phyloP scores from a whole-genome alignment of 257 asterid genomes.

The Solanum tarapatanum region DNA sequence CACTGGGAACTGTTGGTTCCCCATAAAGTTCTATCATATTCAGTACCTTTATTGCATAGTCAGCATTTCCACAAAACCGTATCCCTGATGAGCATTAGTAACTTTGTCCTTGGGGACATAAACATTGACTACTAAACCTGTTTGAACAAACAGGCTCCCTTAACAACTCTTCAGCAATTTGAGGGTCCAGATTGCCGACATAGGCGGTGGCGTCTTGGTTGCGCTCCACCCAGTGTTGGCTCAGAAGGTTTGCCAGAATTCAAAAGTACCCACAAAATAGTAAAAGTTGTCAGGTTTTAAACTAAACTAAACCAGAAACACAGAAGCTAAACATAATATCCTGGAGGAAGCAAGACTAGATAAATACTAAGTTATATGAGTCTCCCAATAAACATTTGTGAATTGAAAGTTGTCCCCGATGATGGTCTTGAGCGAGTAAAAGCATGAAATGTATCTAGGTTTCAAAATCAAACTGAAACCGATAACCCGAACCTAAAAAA shows the following conservation, averaged over 20 bases:
- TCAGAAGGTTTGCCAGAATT: constrained; percentile 52
- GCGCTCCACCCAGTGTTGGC: constrained; percentile 94
- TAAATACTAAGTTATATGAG: no score
- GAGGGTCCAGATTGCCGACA: constrained; percentile 82
- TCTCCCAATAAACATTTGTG: no score
- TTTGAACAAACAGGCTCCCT: constrained; percentile 92
- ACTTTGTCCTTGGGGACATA: constrained; percentile 96
- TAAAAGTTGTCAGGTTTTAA: no score
- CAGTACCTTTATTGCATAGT: constrained; percentile 83
- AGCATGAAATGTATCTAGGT: no score
- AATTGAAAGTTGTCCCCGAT: no score
- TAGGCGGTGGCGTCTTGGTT: constrained; percentile 92
- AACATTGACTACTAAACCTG: constrained; percentile 89
- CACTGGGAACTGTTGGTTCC: constrained; percentile 44
- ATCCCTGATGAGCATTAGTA: constrained; percentile 85
- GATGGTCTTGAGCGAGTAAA: no score
- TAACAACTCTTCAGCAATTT: constrained; percentile 74
- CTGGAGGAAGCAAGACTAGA: no score
- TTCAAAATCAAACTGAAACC: no score
- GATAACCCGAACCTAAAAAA: no score
- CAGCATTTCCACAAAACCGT: constrained; percentile 90
- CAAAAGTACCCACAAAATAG: no score
- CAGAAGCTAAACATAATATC: no score
- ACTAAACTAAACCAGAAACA: no score
- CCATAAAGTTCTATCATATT: constrained; percentile 83